These are phyloP conservation scores for Aegilops umbellulata DNA, from an alignment of 176 grass and related monocot genomes.

Conservation along the genomic window DNA sequence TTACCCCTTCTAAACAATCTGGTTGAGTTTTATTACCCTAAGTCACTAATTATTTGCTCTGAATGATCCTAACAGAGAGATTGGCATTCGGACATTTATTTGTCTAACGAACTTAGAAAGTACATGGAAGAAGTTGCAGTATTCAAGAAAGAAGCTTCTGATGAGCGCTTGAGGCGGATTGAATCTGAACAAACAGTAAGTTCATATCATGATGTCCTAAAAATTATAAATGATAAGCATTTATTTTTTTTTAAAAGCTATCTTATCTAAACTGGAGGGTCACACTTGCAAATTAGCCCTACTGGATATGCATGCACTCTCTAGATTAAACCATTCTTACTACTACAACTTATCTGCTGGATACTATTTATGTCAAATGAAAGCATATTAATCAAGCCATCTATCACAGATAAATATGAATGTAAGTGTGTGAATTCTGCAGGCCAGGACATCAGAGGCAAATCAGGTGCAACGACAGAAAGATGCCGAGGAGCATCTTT, in stretches of 20 bases:
- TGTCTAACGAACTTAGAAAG: constrained; percentile 1
- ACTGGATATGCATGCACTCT: neutral
- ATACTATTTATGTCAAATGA: neutral
- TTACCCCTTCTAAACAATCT: neutral
- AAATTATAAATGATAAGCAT: neutral
- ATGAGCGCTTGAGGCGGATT: constrained; percentile 32
- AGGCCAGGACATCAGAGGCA: neutral
- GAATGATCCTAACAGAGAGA: constrained; percentile 22
- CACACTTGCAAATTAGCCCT: neutral
- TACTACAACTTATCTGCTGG: neutral
- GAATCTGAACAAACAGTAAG: constrained; percentile 38
- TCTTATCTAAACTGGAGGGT: neutral
- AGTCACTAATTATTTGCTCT: constrained; percentile 3
- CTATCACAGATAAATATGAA: too few species aligned
- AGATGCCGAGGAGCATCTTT: constrained; percentile 20
- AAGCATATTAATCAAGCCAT: too few species aligned
- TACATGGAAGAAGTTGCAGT: constrained; percentile 19
- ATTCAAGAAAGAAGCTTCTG: constrained; percentile 36
- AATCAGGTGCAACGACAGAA: neutral
- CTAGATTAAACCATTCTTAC: neutral
- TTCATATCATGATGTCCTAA: neutral
- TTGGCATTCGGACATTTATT: neutral
- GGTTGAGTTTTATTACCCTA: neutral
- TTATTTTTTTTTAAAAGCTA: neutral
- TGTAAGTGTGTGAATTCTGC: neutral